Evolutionary conservation across 2,329 filamentous ascomycete species (phyloP).

Genomic region (Scolecobasidium constrictum): DNA sequence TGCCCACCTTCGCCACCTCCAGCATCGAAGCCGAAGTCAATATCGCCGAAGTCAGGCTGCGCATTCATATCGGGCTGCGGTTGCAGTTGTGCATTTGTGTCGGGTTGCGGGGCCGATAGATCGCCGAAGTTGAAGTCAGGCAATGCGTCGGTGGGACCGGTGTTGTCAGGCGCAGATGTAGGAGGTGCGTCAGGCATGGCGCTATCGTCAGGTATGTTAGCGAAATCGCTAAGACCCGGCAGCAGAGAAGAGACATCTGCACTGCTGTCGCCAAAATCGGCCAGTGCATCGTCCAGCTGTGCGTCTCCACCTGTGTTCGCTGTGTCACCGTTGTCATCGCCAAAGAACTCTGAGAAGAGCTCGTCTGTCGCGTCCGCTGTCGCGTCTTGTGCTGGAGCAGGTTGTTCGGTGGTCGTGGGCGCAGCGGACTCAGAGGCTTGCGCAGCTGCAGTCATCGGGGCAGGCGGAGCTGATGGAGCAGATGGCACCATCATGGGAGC

Average conservation of each 20-base stretch:
- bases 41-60: constrained; percentile 7
- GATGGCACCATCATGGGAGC: background rate
- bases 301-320: background rate
- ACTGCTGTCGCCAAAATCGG: constrained; percentile 12
- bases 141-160: background rate
- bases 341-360: constrained; percentile 23
- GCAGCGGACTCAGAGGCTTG: background rate
- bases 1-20: background rate
- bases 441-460: background rate
- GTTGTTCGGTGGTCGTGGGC: background rate
- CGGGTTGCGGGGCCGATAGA: too few relatives aligned
- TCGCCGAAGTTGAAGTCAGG: too few relatives aligned
- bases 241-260: constrained; percentile 23
- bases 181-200: background rate
- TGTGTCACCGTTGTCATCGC: constrained; percentile 3
- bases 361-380: constrained; percentile 19
- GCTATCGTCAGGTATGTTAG: constrained; percentile 17
- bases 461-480: background rate
- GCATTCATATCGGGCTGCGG: background rate
- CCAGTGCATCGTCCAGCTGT: constrained; percentile 12
- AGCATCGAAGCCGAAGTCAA: constrained; percentile 3
- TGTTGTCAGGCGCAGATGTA: background rate
- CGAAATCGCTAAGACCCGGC: constrained; percentile 30
- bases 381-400: constrained; percentile 14
- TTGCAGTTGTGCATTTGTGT: background rate